Percentiles rank a stretch among this genome's conserved stretches.
These are phyloP conservation scores for Wickerhamiella dianesei DNA, from an alignment of 805 yeast genomes.

Conservation along the genomic window DNA sequence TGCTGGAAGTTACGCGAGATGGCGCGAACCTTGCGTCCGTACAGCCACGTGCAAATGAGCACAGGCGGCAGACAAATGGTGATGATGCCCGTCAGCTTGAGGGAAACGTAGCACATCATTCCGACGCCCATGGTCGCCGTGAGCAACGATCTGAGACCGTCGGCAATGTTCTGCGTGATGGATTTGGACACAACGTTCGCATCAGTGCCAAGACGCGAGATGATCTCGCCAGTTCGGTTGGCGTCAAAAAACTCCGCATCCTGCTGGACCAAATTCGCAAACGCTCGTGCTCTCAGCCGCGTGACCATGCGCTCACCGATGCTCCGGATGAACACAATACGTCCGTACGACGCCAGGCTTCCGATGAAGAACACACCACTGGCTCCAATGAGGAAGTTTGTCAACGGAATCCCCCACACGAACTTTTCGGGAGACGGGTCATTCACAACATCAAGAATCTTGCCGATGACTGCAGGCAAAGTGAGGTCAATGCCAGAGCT, in stretches of 20 bases:
- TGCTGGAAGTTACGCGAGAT: conserved; percentile 69
- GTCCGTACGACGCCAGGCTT: conserved; percentile 64
- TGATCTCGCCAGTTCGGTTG: conserved; percentile 82
- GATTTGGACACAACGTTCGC: conserved; percentile 78
- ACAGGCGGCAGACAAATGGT: conserved; percentile 71
- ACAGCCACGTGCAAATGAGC: conserved; percentile 61
- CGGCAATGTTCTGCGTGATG: conserved; percentile 77
- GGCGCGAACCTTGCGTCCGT: conserved; percentile 65
- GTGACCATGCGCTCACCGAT: conserved; percentile 86
- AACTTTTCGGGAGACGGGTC: conserved; percentile 24
- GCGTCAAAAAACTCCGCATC: conserved; percentile 83
- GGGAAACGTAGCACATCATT: conserved; percentile 82
- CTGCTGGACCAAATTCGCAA: conserved; percentile 65
- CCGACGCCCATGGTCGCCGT: conserved; percentile 76
- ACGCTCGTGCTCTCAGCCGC: conserved; percentile 60
- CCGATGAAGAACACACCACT: conserved; percentile 57
- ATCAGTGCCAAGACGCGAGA: conserved; percentile 77
- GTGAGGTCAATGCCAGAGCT: conserved; percentile 73
- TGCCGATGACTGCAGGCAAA: conserved; percentile 74
- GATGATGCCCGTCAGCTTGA: conserved; percentile 73
- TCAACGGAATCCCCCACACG: conserved; percentile 47
- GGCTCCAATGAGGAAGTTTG: conserved; percentile 50
- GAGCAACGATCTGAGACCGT: conserved; percentile 74
- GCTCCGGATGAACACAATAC: conserved; percentile 59
- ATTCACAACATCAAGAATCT: conserved; percentile 61